These are phyloP conservation scores for Globisporangium canariense DNA, from an alignment of 352 stramenopile species.

Conservation along the genomic window DNA sequence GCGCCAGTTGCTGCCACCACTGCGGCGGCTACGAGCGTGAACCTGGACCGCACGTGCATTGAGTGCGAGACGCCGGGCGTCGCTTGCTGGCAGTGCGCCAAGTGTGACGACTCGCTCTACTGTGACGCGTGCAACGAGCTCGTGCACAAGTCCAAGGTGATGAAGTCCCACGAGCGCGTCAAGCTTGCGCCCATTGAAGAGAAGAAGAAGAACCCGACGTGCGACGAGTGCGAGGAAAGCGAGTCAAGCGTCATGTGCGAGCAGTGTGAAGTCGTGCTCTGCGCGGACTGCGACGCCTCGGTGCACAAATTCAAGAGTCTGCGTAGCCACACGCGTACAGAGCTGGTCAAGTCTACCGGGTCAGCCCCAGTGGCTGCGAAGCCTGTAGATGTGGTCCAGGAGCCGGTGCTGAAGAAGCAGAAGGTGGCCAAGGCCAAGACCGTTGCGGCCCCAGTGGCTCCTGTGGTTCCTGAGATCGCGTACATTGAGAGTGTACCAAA, in stretches of 20 bases:
- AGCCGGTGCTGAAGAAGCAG: slow-evolving; percentile 23
- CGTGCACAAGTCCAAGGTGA: slow-evolving; percentile 62
- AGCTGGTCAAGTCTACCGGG: slow-evolving; percentile 4
- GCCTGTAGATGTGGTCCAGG: slow-evolving; percentile 2
- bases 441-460: not conserved
- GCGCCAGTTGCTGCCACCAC: not conserved
- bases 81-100: slow-evolving; percentile 46
- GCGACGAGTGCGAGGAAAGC: slow-evolving; percentile 49
- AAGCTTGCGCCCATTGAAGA: slow-evolving; percentile 26
- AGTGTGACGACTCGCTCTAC: slow-evolving; percentile 61
- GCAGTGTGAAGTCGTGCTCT: slow-evolving; percentile 62
- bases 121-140: slow-evolving; percentile 55
- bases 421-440: slow-evolving; percentile 8
- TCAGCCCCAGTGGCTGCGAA: not conserved
- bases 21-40: slow-evolving; percentile 4
- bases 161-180: slow-evolving; percentile 48
- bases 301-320: slow-evolving; percentile 79
- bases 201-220: slow-evolving; percentile 25
- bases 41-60: slow-evolving; percentile 41
- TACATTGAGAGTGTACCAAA: slow-evolving; percentile 63
- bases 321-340: slow-evolving; percentile 36
- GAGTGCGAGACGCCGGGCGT: slow-evolving; percentile 53
- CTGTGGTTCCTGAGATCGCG: not conserved
- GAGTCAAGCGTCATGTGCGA: slow-evolving; percentile 40
- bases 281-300: slow-evolving; percentile 44